Base-by-base conservation (phyloP, 176 grass and related monocot genomes). In the Coix lacrymajobi region DNA sequence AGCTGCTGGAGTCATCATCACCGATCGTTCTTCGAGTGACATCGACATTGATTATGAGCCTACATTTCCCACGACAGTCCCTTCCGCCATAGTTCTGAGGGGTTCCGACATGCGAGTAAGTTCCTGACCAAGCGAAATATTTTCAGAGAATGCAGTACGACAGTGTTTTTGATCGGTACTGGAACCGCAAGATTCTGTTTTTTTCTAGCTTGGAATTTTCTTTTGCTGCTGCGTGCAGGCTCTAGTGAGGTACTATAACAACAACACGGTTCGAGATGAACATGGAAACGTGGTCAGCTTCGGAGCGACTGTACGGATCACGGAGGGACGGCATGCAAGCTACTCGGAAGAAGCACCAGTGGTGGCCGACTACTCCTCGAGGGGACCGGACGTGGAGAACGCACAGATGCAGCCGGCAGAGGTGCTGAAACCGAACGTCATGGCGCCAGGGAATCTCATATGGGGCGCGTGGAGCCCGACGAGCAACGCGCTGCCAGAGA, bases 401-500 rank as follows among this genome's bases (percentile, higher is more conserved):
- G 20, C 37, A 34, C 73, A 68, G 26, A 79, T 84, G 83, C 31
- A 88, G 58, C 58, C 81, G 36, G 92, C 92, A 17, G 96, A 98
- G 43, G 91, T 93, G 17, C 79, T 98, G 67, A 98, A 98, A 37
- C 96, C 96, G 5, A 98, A 93, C 81, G 82, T 98, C 7, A 90
- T 95, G 89, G 96, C 96, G 52, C 96, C 92, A 4, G 96, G 96
- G 9, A 80, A 92, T 36, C 68, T 86, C 22, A 93, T 98, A 34
- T 98, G 96, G 96, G 96, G 88, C 74, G 96, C 96, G 45, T 98
- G 96, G 96, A 98, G 90, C 70, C 86, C 93, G 29, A 76, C 56
- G 54, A 91, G 91, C 86, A 1, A 71, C 72, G 79, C 71, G 8
- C 29, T 87, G 22, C 74, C 78, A 1, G 84, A 96, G 57, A 56